Evolutionary conservation across 2,329 filamentous ascomycete species (phyloP), one percentile per base, ranked within the genome.

Genomic region (Apiospora sp.): DNA sequence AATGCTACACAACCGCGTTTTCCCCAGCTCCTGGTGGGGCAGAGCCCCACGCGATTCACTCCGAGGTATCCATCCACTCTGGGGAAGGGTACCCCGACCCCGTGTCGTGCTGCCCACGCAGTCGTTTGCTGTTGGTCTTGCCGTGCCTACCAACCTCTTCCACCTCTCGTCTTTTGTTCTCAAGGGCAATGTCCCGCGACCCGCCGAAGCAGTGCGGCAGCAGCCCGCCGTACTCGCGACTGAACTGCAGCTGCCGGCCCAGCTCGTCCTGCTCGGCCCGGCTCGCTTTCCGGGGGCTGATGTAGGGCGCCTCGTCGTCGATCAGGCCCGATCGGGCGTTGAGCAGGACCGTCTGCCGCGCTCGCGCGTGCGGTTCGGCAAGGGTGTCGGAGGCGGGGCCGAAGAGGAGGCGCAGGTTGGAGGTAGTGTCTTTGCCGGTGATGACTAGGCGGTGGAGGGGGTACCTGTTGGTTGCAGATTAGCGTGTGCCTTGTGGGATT

Each of bases 161-260:
- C n/a, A 49, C 22, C 22, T n/a, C 46, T 7, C 46, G 49, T n/a
- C 49, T n/a, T 34, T 64, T 64, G 34, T 41, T 64, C 19, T 64
- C 58, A 8, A 19, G n/a, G 19, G 14, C 34, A 2, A 64, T 4
- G 19, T 64, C 58, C 34, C 58, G 58, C 19, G 58, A 13, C 30
- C 58, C 58, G 30, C 58, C 58, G 58, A 64, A 64, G 22, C 58
- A 64, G 34, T 64, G 58, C 58, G 58, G 58, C 34, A 64, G 58
- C 34, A 64, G 34, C 58, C 58, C 58, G 8, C 58, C 34, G 34
- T 64, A 64, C 58, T 64, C 58, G 10, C 34, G 34, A 7, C 58
- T 8, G 58, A 64, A 64, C 58, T 64, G 58, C 58, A 41, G 58
- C 58, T 41, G 30, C 8, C 58, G 58, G 58, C 22, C 10, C 8